Conservation (phyloP, 2,329 filamentous ascomycete genomes). For the Fusarium sp. region DNA sequence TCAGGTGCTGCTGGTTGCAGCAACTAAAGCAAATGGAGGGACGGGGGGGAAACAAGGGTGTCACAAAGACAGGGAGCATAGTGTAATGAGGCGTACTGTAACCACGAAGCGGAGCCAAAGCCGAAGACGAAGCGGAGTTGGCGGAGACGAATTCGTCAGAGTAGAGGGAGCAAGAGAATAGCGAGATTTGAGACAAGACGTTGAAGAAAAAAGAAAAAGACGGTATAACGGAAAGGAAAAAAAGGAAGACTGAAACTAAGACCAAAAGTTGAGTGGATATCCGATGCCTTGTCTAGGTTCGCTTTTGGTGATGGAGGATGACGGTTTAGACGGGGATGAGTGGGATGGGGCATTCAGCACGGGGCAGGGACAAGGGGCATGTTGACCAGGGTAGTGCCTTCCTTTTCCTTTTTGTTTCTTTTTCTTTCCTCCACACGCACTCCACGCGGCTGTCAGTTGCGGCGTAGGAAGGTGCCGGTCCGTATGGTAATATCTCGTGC, state of each 20-base stretch:
- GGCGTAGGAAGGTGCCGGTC: conserved; percentile 36
- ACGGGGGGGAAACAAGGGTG: conserved; percentile 41
- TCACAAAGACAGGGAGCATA: conserved; percentile 37
- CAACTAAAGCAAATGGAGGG: conserved; percentile 25
- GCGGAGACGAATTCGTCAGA: conserved; percentile 13
- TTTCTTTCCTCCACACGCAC: conserved; percentile 27
- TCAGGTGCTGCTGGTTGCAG: conserved; percentile 33
- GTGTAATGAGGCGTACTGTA: conserved; percentile 28
- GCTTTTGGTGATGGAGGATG: conserved; percentile 33
- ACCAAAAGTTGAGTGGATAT: conserved; percentile 21
- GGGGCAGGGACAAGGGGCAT: conserved; percentile 47
- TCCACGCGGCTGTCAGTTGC: conserved; percentile 41
- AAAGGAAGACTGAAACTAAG: conserved; percentile 12
- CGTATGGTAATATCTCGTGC: conserved; percentile 16
- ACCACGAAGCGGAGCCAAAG: conserved; percentile 31
- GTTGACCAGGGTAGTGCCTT: conserved; percentile 36
- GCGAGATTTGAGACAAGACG: background rate
- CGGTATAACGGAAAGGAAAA: conserved; percentile 10
- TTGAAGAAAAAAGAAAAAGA: conserved; percentile 19
- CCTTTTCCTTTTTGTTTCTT: conserved; percentile 36
- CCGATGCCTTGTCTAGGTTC: background rate
- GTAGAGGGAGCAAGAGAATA: background rate
- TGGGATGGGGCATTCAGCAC: conserved; percentile 48
- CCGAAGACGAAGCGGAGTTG: conserved; percentile 25
- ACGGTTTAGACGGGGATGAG: conserved; percentile 36